Base-by-base conservation (phyloP, 306 rosid genomes). In the Ochetophila trinervis region DNA sequence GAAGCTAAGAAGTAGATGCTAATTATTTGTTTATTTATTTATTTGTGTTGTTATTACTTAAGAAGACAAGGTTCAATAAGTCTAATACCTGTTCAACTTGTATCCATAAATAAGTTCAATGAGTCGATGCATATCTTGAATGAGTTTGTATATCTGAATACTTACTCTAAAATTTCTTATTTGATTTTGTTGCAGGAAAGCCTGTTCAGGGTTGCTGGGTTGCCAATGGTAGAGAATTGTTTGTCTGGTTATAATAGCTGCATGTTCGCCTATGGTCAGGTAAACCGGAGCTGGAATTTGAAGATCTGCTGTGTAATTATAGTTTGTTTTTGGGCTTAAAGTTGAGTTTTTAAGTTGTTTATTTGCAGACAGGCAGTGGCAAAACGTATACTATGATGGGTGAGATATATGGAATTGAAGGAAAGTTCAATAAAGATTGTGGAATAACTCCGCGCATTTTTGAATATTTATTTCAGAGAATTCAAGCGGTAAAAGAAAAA, bases 361-460 rank as follows among this genome's bases (percentile, higher is more conserved):
- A 40, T 72, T 62, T 77, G 83, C 86, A 92, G 98, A 93, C 98
- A 3, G 98, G 98, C 27, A 89, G 98, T 63, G 98, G 98, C 73
- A 93, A 89, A 85, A 93, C 98, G 34, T 86, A 93, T 70, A 89
- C 98, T 53, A 89, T 93, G 98, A 93, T 89, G 98, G 98, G 98
- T 44, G 96, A 90, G 73, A 81, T 93, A 42, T 69, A 80, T 57
- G 91, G 82, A 78, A 68, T 73, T 65, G 89, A 85, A 72, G 95
- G 84, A 60, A 68, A 65, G 53, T 89, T 85, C 70, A 77, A 75
- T 18, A 85, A 79, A 50, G 89, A 89, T 50, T 82, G 89, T 22
- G 98, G 98, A 77, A 79, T 93, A 60, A 93, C 98, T 71, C 89
- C 90, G 5, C 91, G 98, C 72, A 91, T 89, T 77, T 93, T 92